phyloP scores from a whole-genome alignment of 2,329 filamentous ascomycete species.

The Penicillium sp. region DNA sequence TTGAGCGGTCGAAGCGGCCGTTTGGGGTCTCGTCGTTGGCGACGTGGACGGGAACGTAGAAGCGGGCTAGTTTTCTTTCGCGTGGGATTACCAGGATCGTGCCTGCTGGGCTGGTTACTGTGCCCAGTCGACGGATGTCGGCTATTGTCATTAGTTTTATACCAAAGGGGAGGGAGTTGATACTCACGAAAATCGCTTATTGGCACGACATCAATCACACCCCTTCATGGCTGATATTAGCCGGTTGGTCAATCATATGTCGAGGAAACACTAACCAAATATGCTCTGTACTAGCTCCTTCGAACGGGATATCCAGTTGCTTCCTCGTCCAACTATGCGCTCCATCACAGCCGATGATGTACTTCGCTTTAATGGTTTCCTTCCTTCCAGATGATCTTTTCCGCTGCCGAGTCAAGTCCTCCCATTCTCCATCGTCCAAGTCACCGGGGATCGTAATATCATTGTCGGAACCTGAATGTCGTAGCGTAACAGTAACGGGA shows the following conservation, averaged over 20 bases:
- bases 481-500: slow-evolving; percentile 61
- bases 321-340: slow-evolving; percentile 65
- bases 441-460: slow-evolving; percentile 45
- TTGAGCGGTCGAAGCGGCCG: slow-evolving; percentile 20
- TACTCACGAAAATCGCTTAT: slow-evolving; percentile 43
- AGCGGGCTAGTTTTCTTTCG: slow-evolving; percentile 21
- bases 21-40: slow-evolving; percentile 9
- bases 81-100: slow-evolving; percentile 33
- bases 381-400: slow-evolving; percentile 27
- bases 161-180: not conserved
- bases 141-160: slow-evolving; percentile 24
- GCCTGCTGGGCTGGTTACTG: slow-evolving; percentile 56
- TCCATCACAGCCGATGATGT: slow-evolving; percentile 67
- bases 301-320: slow-evolving; percentile 56
- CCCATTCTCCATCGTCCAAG: slow-evolving; percentile 57
- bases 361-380: slow-evolving; percentile 55
- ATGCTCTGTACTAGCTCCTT: slow-evolving; percentile 53
- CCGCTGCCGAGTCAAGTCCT: slow-evolving; percentile 45
- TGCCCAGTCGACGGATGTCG: slow-evolving; percentile 57
- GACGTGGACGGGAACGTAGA: slow-evolving; percentile 24
- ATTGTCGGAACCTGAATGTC: slow-evolving; percentile 25
- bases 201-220: slow-evolving; percentile 53
- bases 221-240: slow-evolving; percentile 26
- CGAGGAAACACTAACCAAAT: slow-evolving; percentile 31
- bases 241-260: not conserved